Base-by-base conservation (phyloP, 768 basidiomycete genomes). In the Boletus tylopilopsis region DNA sequence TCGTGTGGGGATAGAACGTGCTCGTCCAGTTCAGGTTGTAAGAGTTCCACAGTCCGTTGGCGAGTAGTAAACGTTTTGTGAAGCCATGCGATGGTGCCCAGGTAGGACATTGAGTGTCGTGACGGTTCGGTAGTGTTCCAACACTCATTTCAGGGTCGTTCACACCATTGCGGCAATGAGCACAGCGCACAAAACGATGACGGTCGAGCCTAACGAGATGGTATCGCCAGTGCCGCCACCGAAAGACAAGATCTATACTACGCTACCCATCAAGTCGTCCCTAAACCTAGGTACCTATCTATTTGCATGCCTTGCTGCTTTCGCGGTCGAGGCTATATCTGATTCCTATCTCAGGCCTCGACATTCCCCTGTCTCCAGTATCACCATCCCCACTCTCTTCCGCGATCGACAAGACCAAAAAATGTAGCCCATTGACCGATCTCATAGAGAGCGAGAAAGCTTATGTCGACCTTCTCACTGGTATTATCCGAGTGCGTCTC, bases 391-490 rank as follows among this genome's bases (percentile, higher is more conserved):
- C 53, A 27, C 54, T 54, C 32, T 53, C 64, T 2, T 62, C 61
- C 16, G 48, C 72, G 29, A 78, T 75, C 35, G 68, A 70, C 27
- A 85, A 76, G 62, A 55, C 76, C 19, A 87, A 77, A 70, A 86
- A 82, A 58, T 62, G 77, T 11, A 97, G 94, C 64, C 94, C 92
- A 22, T 75, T 99, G 47, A 78, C 78, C 7, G 95, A 99, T 72
- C 84, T 99, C 52, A 85, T 98, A 49, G 90, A 94, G 63, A 94
- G 90, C 19, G 96, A 99, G 73, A 91, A 86, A 71, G 60, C 76
- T 22, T 99, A 95, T 71, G 94, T 97, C 12, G 93, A 95, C 36
- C 79, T 90, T 56, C 73, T 99, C 32, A 85, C 92, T 11, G 85
- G 85, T 35, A 80, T 97, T 61, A 96, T 99, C 57, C 81, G 94